A percentile compares a stretch with the other conserved stretches of the same genome.
phyloP scores from a whole-genome alignment of 2,329 filamentous ascomycete genomes.

The Remersonia thermophila region DNA sequence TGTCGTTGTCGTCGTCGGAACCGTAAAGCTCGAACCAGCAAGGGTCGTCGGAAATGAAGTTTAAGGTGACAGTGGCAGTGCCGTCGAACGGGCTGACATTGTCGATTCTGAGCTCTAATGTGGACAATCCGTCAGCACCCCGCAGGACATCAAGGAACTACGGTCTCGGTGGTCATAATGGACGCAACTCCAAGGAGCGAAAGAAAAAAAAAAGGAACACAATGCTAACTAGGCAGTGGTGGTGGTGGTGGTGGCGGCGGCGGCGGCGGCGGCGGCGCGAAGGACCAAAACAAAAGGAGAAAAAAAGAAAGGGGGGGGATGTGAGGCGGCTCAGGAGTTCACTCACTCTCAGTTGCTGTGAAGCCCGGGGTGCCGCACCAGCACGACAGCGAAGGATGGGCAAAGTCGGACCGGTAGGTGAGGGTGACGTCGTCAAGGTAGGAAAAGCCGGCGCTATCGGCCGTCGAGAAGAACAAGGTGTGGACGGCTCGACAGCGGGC shows the following conservation, averaged over 20 bases:
- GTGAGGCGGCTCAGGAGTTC: too few species aligned
- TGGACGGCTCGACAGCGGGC: too few species aligned
- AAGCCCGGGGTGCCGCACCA: slow-evolving; percentile 15
- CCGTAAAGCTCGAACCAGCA: slow-evolving; percentile 18
- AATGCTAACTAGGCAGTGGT: slow-evolving; percentile 1
- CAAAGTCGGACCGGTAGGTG: slow-evolving; percentile 15
- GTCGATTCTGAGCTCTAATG: slow-evolving; percentile 12
- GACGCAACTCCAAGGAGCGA: slow-evolving; percentile 1
- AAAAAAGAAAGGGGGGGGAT: too few species aligned
- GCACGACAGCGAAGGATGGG: slow-evolving; percentile 13
- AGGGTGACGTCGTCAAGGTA: slow-evolving; percentile 17
- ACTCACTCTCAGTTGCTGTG: slow-evolving; percentile 16
- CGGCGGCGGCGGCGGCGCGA: too few species aligned
- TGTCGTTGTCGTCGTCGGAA: slow-evolving; percentile 5
- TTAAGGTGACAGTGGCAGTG: slow-evolving; percentile 12
- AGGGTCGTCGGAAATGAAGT: slow-evolving; percentile 14
- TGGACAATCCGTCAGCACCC: slow-evolving; percentile 10
- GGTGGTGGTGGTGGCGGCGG: too few species aligned
- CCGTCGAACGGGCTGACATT: slow-evolving; percentile 13
- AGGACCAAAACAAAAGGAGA: too few species aligned
- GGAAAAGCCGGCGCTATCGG: slow-evolving; percentile 7
- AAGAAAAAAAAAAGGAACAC: background rate
- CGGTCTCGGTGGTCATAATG: too few species aligned
- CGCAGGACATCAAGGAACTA: background rate
- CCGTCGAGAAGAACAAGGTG: slow-evolving; percentile 13